Conservation (phyloP, 1,139 yeast genomes). For the Suhomyces terraborum region DNA sequence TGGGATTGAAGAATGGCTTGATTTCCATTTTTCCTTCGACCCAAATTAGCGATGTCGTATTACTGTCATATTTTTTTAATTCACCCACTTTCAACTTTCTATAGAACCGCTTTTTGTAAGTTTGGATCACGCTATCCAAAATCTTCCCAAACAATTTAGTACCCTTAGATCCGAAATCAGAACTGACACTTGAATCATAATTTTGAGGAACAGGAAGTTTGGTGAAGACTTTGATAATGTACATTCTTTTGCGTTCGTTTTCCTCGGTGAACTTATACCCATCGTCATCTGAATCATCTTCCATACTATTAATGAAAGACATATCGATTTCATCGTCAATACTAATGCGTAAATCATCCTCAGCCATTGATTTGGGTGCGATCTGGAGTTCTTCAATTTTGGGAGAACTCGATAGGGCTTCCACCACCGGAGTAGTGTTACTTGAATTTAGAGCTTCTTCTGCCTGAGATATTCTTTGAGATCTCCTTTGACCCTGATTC, state of each 20-base stretch:
- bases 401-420: background rate
- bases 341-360: conserved; percentile 5
- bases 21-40: conserved; percentile 44
- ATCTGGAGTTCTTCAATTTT: background rate
- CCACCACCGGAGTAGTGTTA: background rate
- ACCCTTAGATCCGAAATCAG: conserved; percentile 38
- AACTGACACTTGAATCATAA: conserved; percentile 16
- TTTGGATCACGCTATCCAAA: conserved; percentile 17
- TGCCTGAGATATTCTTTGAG: background rate
- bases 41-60: conserved; percentile 37
- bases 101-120: conserved; percentile 12
- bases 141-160: conserved; percentile 29
- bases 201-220: conserved; percentile 27
- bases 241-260: conserved; percentile 34
- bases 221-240: conserved; percentile 33
- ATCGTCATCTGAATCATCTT: conserved; percentile 8
- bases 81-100: conserved; percentile 8
- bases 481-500: background rate
- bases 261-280: conserved; percentile 27
- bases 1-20: conserved; percentile 43
- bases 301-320: conserved; percentile 8
- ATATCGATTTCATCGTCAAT: conserved; percentile 11
- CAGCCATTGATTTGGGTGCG: background rate
- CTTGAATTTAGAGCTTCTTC: background rate
- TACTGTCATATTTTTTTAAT: conserved; percentile 14